Evolutionary conservation across 2,329 filamentous ascomycete genomes (phyloP), one percentile per base, ranked within the genome.

Genomic region (Dichotomopilus funicola): DNA sequence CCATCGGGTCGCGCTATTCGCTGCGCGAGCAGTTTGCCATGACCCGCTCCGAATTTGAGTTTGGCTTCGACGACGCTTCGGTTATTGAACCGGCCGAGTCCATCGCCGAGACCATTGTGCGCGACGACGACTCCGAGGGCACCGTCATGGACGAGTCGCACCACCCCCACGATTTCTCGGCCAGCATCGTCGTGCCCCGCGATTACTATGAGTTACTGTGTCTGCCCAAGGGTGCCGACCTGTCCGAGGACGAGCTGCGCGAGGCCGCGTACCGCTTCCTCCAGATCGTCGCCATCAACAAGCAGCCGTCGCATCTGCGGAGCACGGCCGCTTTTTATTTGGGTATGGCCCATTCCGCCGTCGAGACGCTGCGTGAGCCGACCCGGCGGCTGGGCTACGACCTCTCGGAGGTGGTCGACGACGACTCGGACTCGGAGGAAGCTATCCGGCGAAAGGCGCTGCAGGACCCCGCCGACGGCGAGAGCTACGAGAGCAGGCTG

Each of bases 1-100:
- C 19, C 19, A 27, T 27, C 13, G 45, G 42, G 41, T 53, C 56
- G 35, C 56, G 48, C 43, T 74, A 72, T 65, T 78, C 76, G 2
- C 67, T 78, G 47, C 72, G 70, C 46, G 74, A 77, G 45, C 74
- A 78, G 54, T 78, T 78, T 55, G 74, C 76, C 19, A 66, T 73
- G 38, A 78, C 76, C 5, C 67, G 74, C 36, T 69, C 68, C 48
- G 75, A 78, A 56, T 74, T 72, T 49, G 74, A 76, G 48, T 75
- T 78, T 51, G 75, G 70, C 60, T 75, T 74, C 54, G 76, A 78
- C 61, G 76, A 78, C 58, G 71, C 67, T 19, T 75, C 73, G 42
- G 13, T 64, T 76, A 44, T 65, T 72, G 53, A 73, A 74, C 33
- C 66, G 67, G 42, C 62, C 63, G 41, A 67, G 65, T 6, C 40